These are phyloP conservation scores for Lodderomyces parapsilosis DNA, from an alignment of 1,139 yeast genomes.

Conservation along the genomic window DNA sequence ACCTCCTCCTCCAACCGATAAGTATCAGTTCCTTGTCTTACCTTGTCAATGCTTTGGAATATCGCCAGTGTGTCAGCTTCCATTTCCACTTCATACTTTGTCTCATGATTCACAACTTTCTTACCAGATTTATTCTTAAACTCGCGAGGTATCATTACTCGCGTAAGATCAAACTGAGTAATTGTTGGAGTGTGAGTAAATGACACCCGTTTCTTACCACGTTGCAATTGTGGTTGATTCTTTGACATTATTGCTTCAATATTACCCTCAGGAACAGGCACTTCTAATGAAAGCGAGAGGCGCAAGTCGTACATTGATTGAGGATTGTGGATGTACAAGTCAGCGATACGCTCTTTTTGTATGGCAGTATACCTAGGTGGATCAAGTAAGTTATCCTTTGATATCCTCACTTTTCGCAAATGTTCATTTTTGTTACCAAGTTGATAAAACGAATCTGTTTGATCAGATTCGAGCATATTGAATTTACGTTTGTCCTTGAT, in stretches of 20 bases:
- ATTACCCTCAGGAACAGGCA: slow-evolving; percentile 62
- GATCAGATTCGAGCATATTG: slow-evolving; percentile 39
- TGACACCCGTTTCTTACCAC: slow-evolving; percentile 65
- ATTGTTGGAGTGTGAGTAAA: slow-evolving; percentile 68
- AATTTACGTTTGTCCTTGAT: slow-evolving; percentile 36
- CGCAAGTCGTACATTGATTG: slow-evolving; percentile 76
- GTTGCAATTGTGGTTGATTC: slow-evolving; percentile 47
- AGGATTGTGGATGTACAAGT: slow-evolving; percentile 71
- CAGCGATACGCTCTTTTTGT: slow-evolving; percentile 69
- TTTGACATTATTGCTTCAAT: slow-evolving; percentile 36
- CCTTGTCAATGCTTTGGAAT: slow-evolving; percentile 58
- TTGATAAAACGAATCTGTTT: slow-evolving; percentile 41
- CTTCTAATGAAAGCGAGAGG: slow-evolving; percentile 72
- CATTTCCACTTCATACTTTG: slow-evolving; percentile 60
- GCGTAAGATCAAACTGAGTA: slow-evolving; percentile 69
- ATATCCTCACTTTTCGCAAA: slow-evolving; percentile 62
- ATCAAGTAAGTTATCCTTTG: slow-evolving; percentile 55
- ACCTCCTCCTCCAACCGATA: slow-evolving; percentile 68
- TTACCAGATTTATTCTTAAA: slow-evolving; percentile 44
- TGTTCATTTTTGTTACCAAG: slow-evolving; percentile 44
- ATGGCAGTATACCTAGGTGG: slow-evolving; percentile 72
- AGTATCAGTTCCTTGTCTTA: slow-evolving; percentile 50
- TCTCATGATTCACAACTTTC: slow-evolving; percentile 39
- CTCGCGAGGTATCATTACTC: slow-evolving; percentile 51
- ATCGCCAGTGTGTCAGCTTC: slow-evolving; percentile 71